These are phyloP conservation scores for Nakazawaea sp. DNA, from an alignment of 805 yeast species.

Conservation along the genomic window DNA sequence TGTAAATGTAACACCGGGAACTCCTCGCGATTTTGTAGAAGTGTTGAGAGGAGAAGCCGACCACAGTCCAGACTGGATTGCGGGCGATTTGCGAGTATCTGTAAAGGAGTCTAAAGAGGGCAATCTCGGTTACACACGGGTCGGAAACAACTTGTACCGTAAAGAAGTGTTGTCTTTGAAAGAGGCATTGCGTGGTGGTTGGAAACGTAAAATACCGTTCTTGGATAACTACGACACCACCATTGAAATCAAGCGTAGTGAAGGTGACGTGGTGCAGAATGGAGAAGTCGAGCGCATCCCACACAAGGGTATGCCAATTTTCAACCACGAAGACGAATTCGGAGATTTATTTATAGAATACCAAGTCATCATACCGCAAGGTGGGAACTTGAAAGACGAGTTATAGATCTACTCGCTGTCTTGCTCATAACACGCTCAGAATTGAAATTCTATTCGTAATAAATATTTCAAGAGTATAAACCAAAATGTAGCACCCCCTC, in stretches of 20 bases:
- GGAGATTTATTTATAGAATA: constrained; percentile 50
- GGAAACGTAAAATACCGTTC: constrained; percentile 64
- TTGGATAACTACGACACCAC: constrained; percentile 53
- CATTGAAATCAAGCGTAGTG: constrained; percentile 36
- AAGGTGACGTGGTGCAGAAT: constrained; percentile 45
- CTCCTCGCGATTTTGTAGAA: constrained; percentile 50
- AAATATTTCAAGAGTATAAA: no score
- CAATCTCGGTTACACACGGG: constrained; percentile 82
- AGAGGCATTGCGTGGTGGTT: constrained; percentile 75
- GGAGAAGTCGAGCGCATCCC: constrained; percentile 68
- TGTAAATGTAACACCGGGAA: constrained; percentile 65
- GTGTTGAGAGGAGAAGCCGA: constrained; percentile 74
- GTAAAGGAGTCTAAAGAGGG: constrained; percentile 42
- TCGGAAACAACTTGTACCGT: constrained; percentile 67
- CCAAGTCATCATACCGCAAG: constrained; percentile 33
- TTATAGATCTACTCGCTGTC: no score
- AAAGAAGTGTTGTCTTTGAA: constrained; percentile 67
- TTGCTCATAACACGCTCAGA: no score
- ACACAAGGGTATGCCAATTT: constrained; percentile 83
- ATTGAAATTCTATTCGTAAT: no score
- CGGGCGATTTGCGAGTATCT: constrained; percentile 73
- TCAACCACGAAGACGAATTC: constrained; percentile 40
- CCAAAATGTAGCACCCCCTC: no score
- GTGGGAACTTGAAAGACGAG: constrained; percentile 20
- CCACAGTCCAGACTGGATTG: constrained; percentile 69